Evolutionary conservation across 2,329 filamentous ascomycete genomes (phyloP).

Genomic region (Iodosphaeria phyllophila): DNA sequence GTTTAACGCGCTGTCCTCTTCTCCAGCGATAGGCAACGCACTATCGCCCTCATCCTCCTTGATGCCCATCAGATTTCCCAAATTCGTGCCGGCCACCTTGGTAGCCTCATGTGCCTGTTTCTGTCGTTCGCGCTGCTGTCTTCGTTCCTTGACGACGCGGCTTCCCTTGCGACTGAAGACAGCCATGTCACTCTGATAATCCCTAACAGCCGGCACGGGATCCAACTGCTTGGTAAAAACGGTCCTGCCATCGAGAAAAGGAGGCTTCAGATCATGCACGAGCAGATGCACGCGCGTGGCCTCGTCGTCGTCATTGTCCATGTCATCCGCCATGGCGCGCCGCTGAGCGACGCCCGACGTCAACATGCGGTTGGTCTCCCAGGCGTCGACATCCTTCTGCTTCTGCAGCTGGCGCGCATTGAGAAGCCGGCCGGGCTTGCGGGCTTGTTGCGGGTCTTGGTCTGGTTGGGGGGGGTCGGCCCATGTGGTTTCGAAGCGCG

Average conservation of each 20-base stretch:
- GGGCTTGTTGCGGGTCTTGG: constrained; percentile 50
- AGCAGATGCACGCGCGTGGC: constrained; percentile 75
- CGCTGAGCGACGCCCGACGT: constrained; percentile 89
- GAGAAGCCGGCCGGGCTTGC: constrained; percentile 46
- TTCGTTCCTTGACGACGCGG: constrained; percentile 73
- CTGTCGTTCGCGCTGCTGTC: constrained; percentile 83
- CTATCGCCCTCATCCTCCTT: constrained; percentile 89
- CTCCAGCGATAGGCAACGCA: constrained; percentile 56
- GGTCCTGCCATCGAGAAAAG: constrained; percentile 84
- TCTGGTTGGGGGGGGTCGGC: too few species aligned
- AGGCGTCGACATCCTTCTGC: constrained; percentile 88
- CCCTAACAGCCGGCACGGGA: constrained; percentile 78
- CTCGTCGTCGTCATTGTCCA: constrained; percentile 83
- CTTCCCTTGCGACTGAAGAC: constrained; percentile 94
- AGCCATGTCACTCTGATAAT: constrained; percentile 96
- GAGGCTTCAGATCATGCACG: constrained; percentile 83
- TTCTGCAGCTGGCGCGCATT: constrained; percentile 65
- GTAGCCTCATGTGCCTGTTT: constrained; percentile 92
- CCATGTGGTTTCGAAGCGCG: constrained; percentile 53
- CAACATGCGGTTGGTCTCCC: constrained; percentile 98
- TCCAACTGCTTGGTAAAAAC: constrained; percentile 97
- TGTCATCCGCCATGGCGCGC: constrained; percentile 62
- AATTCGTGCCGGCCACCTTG: constrained; percentile 72
- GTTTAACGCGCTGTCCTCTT: constrained; percentile 45
- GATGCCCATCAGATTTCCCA: constrained; percentile 90